A percentile compares a stretch with the other conserved stretches of the same genome.
phyloP scores from a whole-genome alignment of 441 rosid genomes.

The Mallotus japonicus region DNA sequence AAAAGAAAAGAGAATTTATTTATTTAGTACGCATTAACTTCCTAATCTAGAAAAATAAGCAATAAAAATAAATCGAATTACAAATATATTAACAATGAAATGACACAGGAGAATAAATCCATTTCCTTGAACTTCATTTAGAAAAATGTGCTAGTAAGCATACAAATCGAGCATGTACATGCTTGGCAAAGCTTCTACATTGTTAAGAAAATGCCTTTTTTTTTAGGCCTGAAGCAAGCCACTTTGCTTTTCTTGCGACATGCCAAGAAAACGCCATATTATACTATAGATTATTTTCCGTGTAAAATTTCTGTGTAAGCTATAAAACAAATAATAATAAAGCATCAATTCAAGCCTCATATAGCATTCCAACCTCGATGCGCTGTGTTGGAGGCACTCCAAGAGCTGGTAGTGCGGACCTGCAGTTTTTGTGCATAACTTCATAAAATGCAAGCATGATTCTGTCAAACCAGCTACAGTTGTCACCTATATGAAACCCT shows the following conservation, averaged over 20 bases:
- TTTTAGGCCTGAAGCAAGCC: too few species aligned
- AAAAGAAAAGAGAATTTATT: too few species aligned
- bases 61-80: too few species aligned
- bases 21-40: too few species aligned
- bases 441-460: constrained; percentile 58
- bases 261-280: neutral
- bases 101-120: neutral
- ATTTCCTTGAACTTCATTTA: neutral
- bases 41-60: too few species aligned
- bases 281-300: neutral
- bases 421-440: constrained; percentile 54
- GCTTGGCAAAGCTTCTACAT: too few species aligned
- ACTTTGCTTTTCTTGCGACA: too few species aligned
- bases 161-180: too few species aligned
- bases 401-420: constrained; percentile 59
- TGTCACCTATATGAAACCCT: constrained; percentile 44
- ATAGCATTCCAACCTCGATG: constrained; percentile 62
- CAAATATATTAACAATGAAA: too few species aligned
- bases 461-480: constrained; percentile 48
- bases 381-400: constrained; percentile 48
- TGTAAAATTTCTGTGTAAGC: neutral
- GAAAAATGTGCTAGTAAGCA: too few species aligned
- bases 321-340: too few species aligned
- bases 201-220: neutral
- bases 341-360: constrained; percentile 39